A percentile compares a stretch with the other conserved stretches of the same genome.
phyloP scores from a whole-genome alignment of 2,329 filamentous ascomycete species.

The Tolypocladium ovalisporum region DNA sequence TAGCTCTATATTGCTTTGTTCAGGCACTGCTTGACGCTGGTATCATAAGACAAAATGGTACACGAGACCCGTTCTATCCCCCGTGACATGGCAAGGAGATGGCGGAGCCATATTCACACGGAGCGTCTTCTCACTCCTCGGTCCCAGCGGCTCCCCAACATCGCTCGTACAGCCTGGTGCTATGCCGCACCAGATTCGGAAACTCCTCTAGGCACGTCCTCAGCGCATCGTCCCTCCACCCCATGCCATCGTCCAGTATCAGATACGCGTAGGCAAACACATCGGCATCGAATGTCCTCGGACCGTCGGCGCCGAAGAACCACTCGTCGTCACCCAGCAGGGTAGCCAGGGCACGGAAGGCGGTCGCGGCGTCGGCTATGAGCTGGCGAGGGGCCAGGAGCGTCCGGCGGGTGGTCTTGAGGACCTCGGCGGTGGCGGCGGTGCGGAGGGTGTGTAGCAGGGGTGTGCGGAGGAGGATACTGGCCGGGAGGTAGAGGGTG shows the following conservation, averaged over 20 bases:
- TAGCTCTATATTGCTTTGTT: background rate
- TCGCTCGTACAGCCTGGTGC: constrained; percentile 20
- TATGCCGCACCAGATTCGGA: constrained; percentile 47
- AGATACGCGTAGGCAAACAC: constrained; percentile 86
- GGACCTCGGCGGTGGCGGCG: constrained; percentile 65
- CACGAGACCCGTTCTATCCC: background rate
- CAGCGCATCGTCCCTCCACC: constrained; percentile 55
- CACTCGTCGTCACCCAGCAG: constrained; percentile 29
- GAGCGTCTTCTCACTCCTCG: background rate
- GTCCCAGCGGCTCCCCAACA: constrained; percentile 13
- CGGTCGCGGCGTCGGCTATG: constrained; percentile 31
- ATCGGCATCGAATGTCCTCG: constrained; percentile 74
- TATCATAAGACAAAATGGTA: background rate
- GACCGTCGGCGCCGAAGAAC: constrained; percentile 40
- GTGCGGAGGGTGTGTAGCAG: constrained; percentile 56
- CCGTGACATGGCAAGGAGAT: background rate
- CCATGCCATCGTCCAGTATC: constrained; percentile 52
- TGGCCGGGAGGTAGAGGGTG: constrained; percentile 61
- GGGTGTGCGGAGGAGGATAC: constrained; percentile 49
- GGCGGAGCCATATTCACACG: background rate
- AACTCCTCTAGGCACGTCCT: constrained; percentile 43
- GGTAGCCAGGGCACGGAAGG: constrained; percentile 34
- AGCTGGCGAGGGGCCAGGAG: constrained; percentile 23
- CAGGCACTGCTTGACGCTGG: background rate
- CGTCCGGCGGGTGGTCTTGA: constrained; percentile 43